phyloP scores from a whole-genome alignment of 2,329 filamentous ascomycete genomes.

The Sporothrix dimorphospora region DNA sequence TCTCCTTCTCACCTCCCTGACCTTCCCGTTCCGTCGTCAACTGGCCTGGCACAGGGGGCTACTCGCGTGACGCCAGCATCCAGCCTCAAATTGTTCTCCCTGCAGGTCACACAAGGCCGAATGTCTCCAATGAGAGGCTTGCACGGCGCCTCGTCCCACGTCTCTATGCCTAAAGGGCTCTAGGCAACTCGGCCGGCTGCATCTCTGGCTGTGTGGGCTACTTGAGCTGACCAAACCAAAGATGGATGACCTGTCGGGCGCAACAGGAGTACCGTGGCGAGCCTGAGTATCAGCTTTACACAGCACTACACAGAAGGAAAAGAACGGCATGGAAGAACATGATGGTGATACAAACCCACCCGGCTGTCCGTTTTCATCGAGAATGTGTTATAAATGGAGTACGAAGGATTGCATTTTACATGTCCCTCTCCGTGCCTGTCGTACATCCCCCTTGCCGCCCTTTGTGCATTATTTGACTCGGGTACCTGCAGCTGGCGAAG shows the following conservation, averaged over 20 bases:
- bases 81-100: not conserved
- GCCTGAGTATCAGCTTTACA: not conserved
- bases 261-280: not conserved
- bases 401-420: not conserved
- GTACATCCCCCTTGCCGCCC: not conserved
- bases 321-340: not conserved
- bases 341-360: constrained; percentile 18
- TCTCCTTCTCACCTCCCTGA: not conserved
- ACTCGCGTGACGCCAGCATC: not conserved
- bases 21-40: not conserved
- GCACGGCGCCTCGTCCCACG: not conserved
- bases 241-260: not conserved
- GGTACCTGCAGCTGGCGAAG: constrained; percentile 7
- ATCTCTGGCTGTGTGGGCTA: not conserved
- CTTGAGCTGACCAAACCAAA: not conserved
- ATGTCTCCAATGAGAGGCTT: not conserved
- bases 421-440: not conserved
- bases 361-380: not conserved
- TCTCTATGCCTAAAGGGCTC: not conserved
- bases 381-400: not conserved
- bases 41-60: not conserved
- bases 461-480: constrained; percentile 6
- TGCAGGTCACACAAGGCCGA: not conserved
- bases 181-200: constrained; percentile 7
- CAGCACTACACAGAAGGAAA: not conserved